Percentiles rank a stretch among this genome's conserved stretches.
Conservation (phyloP, 805 yeast species). For the Candida chilensis region DNA sequence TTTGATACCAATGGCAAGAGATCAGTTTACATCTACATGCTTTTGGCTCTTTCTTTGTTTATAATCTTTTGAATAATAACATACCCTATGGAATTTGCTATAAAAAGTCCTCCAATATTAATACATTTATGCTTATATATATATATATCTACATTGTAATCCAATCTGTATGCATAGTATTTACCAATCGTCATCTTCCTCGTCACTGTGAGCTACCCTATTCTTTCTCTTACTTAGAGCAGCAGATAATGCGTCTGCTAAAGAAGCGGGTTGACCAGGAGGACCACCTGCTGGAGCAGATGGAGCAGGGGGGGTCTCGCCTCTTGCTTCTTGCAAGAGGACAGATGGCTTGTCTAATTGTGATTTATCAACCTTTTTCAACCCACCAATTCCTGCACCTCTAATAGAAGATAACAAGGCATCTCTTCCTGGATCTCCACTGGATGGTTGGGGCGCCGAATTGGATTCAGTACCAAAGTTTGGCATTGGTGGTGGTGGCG, state of each 20-base stretch:
- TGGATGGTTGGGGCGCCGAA: slow-evolving; percentile 20
- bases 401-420: slow-evolving; percentile 84
- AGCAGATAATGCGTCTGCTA: slow-evolving; percentile 84
- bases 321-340: slow-evolving; percentile 60
- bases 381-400: slow-evolving; percentile 57
- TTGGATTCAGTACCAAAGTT: slow-evolving; percentile 9
- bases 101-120: no score
- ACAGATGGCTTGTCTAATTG: slow-evolving; percentile 76
- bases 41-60: no score
- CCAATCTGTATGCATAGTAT: background rate
- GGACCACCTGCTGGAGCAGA: slow-evolving; percentile 21
- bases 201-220: slow-evolving; percentile 75
- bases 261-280: slow-evolving; percentile 42
- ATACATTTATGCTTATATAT: no score
- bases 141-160: no score
- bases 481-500: slow-evolving; percentile 24
- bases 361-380: slow-evolving; percentile 74
- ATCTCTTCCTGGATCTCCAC: slow-evolving; percentile 56
- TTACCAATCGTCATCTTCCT: slow-evolving; percentile 79
- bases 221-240: slow-evolving; percentile 78
- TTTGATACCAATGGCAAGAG: no score
- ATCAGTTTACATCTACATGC: no score
- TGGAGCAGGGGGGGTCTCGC: slow-evolving; percentile 40
- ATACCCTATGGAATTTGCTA: no score
- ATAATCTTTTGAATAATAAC: no score